phyloP scores from a whole-genome alignment of 805 yeast genomes.

The Saccharomycopsis olivae region DNA sequence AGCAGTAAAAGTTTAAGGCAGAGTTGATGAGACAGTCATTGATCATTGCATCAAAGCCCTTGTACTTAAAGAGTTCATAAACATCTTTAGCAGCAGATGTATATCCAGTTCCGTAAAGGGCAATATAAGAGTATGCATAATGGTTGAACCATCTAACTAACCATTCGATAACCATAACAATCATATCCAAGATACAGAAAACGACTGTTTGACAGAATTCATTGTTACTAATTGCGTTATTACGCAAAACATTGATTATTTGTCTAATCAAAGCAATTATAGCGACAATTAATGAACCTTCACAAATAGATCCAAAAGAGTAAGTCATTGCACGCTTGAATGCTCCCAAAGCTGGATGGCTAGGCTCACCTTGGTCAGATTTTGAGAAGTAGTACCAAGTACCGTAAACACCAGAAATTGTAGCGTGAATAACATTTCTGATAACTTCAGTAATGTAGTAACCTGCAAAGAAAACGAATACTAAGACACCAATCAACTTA shows the following conservation, averaged over 20 bases:
- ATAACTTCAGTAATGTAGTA: constrained; percentile 75
- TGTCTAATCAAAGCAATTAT: constrained; percentile 58
- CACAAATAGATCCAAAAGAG: constrained; percentile 84
- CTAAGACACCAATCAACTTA: constrained; percentile 57
- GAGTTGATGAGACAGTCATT: constrained; percentile 77
- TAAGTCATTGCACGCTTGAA: constrained; percentile 71
- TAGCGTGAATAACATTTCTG: constrained; percentile 68
- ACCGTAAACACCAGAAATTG: constrained; percentile 78
- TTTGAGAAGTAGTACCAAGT: constrained; percentile 80
- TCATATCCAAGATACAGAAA: constrained; percentile 43
- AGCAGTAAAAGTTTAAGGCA: constrained; percentile 65
- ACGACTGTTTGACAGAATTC: constrained; percentile 43
- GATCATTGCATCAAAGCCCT: constrained; percentile 77
- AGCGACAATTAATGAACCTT: constrained; percentile 69
- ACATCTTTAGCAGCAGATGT: constrained; percentile 71
- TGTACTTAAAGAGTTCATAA: constrained; percentile 61
- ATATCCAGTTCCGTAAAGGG: constrained; percentile 77
- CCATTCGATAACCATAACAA: constrained; percentile 66
- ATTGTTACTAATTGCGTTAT: constrained; percentile 40
- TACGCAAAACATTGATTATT: constrained; percentile 40
- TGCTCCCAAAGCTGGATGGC: constrained; percentile 70
- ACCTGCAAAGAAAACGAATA: constrained; percentile 74
- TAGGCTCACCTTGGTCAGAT: constrained; percentile 72
- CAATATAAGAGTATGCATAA: constrained; percentile 80
- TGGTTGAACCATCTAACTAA: constrained; percentile 76